These are phyloP conservation scores for Thelephora terrestris DNA, from an alignment of 1,284 basidiomycete species.

Conservation along the genomic window DNA sequence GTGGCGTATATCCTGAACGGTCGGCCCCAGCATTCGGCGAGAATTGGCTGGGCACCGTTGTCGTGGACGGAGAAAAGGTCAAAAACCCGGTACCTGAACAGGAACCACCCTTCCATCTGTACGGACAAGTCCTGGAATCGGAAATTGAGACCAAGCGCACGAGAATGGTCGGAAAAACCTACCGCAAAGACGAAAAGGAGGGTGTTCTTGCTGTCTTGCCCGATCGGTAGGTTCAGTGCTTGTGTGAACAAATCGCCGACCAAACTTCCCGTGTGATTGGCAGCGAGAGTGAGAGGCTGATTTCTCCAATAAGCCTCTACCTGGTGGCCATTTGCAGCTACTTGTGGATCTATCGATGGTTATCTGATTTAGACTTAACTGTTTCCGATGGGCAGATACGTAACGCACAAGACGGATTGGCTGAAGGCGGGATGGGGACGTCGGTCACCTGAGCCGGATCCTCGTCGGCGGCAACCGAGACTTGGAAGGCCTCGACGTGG, in stretches of 20 bases:
- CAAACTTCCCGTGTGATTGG: neutral
- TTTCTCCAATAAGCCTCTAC: neutral
- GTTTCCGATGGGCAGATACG: no score
- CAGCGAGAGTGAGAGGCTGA: neutral
- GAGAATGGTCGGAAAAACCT: constrained; percentile 16
- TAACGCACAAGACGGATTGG: neutral
- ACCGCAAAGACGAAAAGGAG: constrained; percentile 70
- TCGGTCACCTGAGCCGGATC: neutral
- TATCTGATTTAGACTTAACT: neutral
- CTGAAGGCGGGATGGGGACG: neutral
- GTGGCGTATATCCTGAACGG: constrained; percentile 66
- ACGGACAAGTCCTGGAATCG: constrained; percentile 18
- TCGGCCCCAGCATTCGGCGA: constrained; percentile 63
- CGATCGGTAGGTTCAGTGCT: constrained; percentile 1
- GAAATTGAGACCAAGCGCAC: neutral
- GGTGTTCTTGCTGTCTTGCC: constrained; percentile 40
- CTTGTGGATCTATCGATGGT: neutral
- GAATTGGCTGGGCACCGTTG: constrained; percentile 34
- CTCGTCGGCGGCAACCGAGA: neutral
- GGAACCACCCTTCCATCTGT: constrained; percentile 17
- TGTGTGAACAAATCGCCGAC: neutral
- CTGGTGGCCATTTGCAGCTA: neutral
- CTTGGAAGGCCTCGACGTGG: neutral
- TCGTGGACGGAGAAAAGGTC: constrained; percentile 16
- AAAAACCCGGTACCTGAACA: constrained; percentile 19